Evolutionary conservation across 2,329 filamentous ascomycete species (phyloP).

Genomic region (Rhinocladiella mackenziei): DNA sequence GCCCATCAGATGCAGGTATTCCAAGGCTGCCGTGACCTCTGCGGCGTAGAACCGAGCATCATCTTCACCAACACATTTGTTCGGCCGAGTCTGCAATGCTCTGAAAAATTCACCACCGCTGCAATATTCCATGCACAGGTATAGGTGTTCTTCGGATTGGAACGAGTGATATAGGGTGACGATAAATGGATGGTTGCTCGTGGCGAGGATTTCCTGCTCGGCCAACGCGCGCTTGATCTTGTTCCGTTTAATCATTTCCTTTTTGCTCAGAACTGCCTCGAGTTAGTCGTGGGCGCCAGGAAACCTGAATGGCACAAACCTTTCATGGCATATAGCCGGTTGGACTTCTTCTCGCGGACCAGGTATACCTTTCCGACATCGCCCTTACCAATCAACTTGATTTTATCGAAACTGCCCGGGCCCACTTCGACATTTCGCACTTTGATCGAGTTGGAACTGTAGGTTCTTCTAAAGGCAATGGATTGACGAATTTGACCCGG

Average conservation of each 20-base stretch:
- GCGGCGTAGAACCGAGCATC: slow-evolving; percentile 96
- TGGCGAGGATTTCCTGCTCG: slow-evolving; percentile 96
- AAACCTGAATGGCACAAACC: slow-evolving; percentile 53
- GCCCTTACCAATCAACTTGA: slow-evolving; percentile 97
- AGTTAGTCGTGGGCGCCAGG: slow-evolving; percentile 36
- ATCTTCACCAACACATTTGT: slow-evolving; percentile 95
- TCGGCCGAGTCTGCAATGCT: slow-evolving; percentile 89
- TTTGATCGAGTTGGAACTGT: slow-evolving; percentile 99
- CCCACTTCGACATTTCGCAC: slow-evolving; percentile 95
- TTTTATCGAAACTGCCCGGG: slow-evolving; percentile 96
- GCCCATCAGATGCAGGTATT: slow-evolving; percentile 97
- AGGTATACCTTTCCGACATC: slow-evolving; percentile 98
- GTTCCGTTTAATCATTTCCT: slow-evolving; percentile 99
- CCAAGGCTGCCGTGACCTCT: slow-evolving; percentile 91
- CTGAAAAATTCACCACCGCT: slow-evolving; percentile 98
- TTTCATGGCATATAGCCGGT: slow-evolving; percentile 95
- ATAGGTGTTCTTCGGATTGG: slow-evolving; percentile 96
- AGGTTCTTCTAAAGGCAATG: slow-evolving; percentile 83
- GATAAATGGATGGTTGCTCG: slow-evolving; percentile 98
- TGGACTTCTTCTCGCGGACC: slow-evolving; percentile 96
- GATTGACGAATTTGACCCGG: slow-evolving; percentile 62
- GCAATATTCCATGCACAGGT: slow-evolving; percentile 99
- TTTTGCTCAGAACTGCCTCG: slow-evolving; percentile 83
- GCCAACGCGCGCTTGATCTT: slow-evolving; percentile 98
- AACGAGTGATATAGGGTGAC: slow-evolving; percentile 98